A percentile compares a stretch with the other conserved stretches of the same genome.
These are phyloP conservation scores for Trichosporon coremiiforme DNA, from an alignment of 1,284 basidiomycete species.

Conservation along the genomic window DNA sequence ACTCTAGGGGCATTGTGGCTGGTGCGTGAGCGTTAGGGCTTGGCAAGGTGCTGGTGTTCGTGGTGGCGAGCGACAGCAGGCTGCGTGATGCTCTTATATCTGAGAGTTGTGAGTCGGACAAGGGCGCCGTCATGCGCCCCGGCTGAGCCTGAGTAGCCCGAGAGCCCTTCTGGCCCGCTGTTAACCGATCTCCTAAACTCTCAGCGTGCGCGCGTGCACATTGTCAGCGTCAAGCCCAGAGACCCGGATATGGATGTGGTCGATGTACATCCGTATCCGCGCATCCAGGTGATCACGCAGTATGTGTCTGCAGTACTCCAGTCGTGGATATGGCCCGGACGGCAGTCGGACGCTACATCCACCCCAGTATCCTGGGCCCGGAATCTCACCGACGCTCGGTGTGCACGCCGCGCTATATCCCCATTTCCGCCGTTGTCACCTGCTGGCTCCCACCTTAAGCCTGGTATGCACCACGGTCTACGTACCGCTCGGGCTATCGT, in stretches of 20 bases:
- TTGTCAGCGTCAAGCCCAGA: background rate
- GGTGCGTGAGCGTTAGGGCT: background rate
- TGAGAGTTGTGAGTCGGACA: background rate
- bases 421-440: background rate
- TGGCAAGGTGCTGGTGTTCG: background rate
- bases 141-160: background rate
- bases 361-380: background rate
- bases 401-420: background rate
- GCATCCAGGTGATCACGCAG: background rate
- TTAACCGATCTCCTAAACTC: background rate
- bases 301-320: background rate
- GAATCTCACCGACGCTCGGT: background rate
- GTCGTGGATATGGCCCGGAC: background rate
- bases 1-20: slow-evolving; percentile 22
- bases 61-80: background rate
- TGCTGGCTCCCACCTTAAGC: no score
- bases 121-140: background rate
- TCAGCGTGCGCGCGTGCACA: background rate
- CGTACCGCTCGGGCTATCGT: background rate
- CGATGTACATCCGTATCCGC: background rate
- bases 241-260: background rate
- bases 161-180: background rate
- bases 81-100: background rate
- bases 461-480: no score
- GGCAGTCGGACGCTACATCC: background rate